These are phyloP conservation scores for Ganoderma sinense DNA, from an alignment of 1,284 basidiomycete genomes.

Conservation along the genomic window DNA sequence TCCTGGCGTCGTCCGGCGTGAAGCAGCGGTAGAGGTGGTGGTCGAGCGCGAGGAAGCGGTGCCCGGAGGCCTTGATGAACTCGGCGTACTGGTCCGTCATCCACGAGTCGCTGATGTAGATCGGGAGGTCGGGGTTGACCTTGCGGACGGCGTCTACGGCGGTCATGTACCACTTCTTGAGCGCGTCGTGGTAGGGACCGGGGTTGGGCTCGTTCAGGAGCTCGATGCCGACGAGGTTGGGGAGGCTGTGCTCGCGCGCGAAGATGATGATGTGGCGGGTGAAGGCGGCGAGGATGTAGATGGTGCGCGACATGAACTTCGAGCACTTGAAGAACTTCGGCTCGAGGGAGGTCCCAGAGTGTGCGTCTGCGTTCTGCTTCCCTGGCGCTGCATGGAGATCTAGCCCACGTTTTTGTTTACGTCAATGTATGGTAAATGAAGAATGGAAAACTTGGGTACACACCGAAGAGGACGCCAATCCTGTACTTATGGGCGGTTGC, in stretches of 20 bases:
- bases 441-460: constrained; percentile 18
- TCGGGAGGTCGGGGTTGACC: constrained; percentile 63
- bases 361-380: constrained; percentile 76
- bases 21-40: constrained; percentile 91
- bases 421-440: constrained; percentile 2
- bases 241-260: constrained; percentile 48
- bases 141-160: constrained; percentile 65
- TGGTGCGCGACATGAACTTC: constrained; percentile 64
- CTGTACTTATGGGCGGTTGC: constrained; percentile 65
- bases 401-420: constrained; percentile 33
- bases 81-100: constrained; percentile 71
- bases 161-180: constrained; percentile 72
- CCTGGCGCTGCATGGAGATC: constrained; percentile 81
- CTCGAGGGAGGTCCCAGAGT: constrained; percentile 66
- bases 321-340: constrained; percentile 57
- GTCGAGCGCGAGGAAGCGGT: constrained; percentile 72
- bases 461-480: constrained; percentile 85
- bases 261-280: constrained; percentile 52
- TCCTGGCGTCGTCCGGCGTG: constrained; percentile 66
- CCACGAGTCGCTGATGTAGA: constrained; percentile 87
- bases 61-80: constrained; percentile 49
- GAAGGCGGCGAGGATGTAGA: constrained; percentile 55
- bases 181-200: constrained; percentile 51
- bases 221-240: constrained; percentile 84
- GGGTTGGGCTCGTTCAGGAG: constrained; percentile 85